Base-by-base conservation (phyloP, 106 monocot species). In the Dioscorea alata region DNA sequence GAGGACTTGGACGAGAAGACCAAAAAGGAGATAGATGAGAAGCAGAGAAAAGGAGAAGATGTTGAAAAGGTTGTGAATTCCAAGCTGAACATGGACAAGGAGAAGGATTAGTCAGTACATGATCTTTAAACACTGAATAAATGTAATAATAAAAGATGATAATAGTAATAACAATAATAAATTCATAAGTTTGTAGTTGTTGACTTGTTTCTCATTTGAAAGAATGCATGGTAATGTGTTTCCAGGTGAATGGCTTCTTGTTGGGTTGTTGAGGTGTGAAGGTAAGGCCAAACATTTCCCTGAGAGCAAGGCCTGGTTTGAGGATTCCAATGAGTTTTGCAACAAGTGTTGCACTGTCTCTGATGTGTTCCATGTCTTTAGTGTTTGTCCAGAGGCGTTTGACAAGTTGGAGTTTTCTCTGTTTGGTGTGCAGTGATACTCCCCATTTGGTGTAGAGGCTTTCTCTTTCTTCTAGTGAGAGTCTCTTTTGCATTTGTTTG, bases 281-380 rank as follows among this genome's bases (percentile, higher is more conserved):
- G 73, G 85, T 93, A 20, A 99, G 75, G 6, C 89, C 92, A 68
- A 99, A 92, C 92, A 99, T 99, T 81, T 99, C 92, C 59, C 84
- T 90, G 25, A 90, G 83, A 6, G 85, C 87, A 17, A 77, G 64
- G 8, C 77, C 90, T 4, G 85, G 75, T 24, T 86, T 87, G 2
- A 82, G 28, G 20, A 99, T 79, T 21, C 93, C 99, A 23, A 93
- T 74, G 6, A 93, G 62, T 73, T 78, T 99, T 17, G 87, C 99
- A 9, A 99, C 85, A 7, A 88, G 76, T 15, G 75, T 71, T 13
- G 99, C 99, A 33, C 99, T 99, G 66, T 93, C 93, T 72, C 85
- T 81, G 2, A 88, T 72, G 67, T 93, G 89, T 32, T 87, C 83
- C 57, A 85, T 79, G 66, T 93, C 77, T 21, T 67, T 57, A 1